Evolutionary conservation across 2,329 filamentous ascomycete species (phyloP).

Genomic region (Lachnellula hyalina): DNA sequence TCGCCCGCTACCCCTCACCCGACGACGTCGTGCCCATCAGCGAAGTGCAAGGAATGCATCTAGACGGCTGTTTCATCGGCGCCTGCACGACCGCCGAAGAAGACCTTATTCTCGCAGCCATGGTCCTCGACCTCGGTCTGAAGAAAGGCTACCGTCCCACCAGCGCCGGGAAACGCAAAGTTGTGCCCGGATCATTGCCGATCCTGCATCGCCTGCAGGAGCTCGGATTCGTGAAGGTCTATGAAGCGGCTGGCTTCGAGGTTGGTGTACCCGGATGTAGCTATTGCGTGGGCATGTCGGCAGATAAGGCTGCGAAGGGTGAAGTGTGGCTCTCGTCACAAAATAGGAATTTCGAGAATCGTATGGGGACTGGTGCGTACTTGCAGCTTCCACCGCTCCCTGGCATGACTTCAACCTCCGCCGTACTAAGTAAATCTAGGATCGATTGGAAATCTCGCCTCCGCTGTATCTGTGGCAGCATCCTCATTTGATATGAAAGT

Average conservation of each 20-base stretch:
- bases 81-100: conserved; percentile 43
- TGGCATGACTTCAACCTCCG: too few relatives aligned
- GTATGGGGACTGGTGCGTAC: conserved; percentile 37
- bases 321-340: conserved; percentile 42
- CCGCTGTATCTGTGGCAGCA: conserved; percentile 42
- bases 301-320: conserved; percentile 36
- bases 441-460: conserved; percentile 40
- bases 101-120: conserved; percentile 38
- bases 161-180: conserved; percentile 35
- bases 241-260: conserved; percentile 36
- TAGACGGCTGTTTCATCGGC: conserved; percentile 43
- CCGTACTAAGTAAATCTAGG: conserved; percentile 22
- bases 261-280: conserved; percentile 39
- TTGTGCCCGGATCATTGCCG: conserved; percentile 37
- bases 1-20: conserved; percentile 38
- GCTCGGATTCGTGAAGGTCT: conserved; percentile 34
- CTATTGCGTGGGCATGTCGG: conserved; percentile 39
- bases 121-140: conserved; percentile 37
- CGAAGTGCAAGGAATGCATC: conserved; percentile 27
- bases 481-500: conserved; percentile 41
- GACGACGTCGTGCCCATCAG: conserved; percentile 40
- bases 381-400: neutral
- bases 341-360: conserved; percentile 42
- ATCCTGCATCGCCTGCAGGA: conserved; percentile 35
- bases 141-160: conserved; percentile 26